Base-by-base conservation (phyloP, 768 basidiomycete species). In the Amanita fuliginea region DNA sequence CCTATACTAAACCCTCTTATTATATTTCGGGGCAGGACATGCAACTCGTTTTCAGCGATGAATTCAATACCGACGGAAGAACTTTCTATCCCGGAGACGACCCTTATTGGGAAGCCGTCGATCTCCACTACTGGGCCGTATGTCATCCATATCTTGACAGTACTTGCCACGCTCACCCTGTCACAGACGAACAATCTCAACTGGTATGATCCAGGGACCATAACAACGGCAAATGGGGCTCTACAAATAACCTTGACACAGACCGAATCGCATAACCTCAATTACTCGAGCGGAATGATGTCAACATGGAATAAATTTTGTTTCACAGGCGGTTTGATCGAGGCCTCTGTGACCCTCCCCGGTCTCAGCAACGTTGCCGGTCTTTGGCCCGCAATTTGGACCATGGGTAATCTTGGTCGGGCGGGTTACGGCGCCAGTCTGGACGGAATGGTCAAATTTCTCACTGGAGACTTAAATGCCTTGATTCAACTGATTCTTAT, bases 271-370 rank as follows among this genome's bases (percentile, higher is more conserved):
- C 85, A 94, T 60, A 76, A 75, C 51, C 67, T 94, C 49, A 63
- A 86, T 51, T 93, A 84, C 59, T 74, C 78, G 57, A 80, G 86
- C 36, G 85, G 78, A 11, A 67, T 89, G 71, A 66, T 88, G 59
- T 66, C 77, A 19, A 74, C 76, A 2, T 74, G 81, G 88, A 96
- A 96, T 66, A 93, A 95, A 64, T 87, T 98, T 55, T 97, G 90
- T 67, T 93, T 95, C 66, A 89, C 89, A 26, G 90, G 88, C 33
- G 93, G 93, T 35, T 71, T 88, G 51, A 69, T 93, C 46, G 80
- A 87, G 55, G 67, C 74, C 2, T 75, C 77, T 32, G 80, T 86
- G n/a, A 71, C 68, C 22, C 66, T 91, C 42, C 88, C 88, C 6
- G 88, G 88, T 0, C 60, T 66, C 7, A 77, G 71, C 56, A 79